Conservation (phyloP, 2,329 filamentous ascomycete species). For the Phoma sp. region DNA sequence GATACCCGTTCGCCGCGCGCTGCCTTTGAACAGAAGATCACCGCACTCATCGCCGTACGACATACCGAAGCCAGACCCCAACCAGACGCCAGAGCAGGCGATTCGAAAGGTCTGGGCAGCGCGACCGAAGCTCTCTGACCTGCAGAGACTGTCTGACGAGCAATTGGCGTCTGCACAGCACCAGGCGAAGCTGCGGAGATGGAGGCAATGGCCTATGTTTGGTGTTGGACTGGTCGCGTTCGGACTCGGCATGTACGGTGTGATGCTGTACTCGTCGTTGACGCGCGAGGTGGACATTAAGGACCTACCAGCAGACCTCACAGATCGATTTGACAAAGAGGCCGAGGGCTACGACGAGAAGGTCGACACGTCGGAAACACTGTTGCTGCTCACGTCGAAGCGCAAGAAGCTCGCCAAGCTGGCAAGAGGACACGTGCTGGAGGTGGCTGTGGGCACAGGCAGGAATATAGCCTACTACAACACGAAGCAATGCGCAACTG, state of each 20-base stretch:
- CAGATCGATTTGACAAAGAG: constrained; percentile 54
- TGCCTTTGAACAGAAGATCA: constrained; percentile 25
- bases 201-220: constrained; percentile 43
- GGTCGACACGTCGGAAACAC: constrained; percentile 52
- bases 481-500: constrained; percentile 48
- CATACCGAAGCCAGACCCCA: constrained; percentile 19
- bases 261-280: constrained; percentile 45
- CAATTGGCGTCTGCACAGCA: constrained; percentile 34
- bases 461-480: constrained; percentile 56
- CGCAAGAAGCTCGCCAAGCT: constrained; percentile 50
- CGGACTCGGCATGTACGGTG: constrained; percentile 50
- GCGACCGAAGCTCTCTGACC: constrained; percentile 32
- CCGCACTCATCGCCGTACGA: constrained; percentile 21
- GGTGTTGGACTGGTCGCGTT: constrained; percentile 45
- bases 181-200: constrained; percentile 36
- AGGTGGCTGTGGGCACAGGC: constrained; percentile 58
- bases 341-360: constrained; percentile 57
- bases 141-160: constrained; percentile 37
- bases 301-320: constrained; percentile 50
- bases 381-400: constrained; percentile 50
- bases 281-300: constrained; percentile 28
- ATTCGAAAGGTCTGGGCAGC: constrained; percentile 33
- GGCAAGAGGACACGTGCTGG: constrained; percentile 56
- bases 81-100: constrained; percentile 25
- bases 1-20: constrained; percentile 26